Conservation (phyloP, 305 asterid genomes). For the Striga hermonthica region DNA sequence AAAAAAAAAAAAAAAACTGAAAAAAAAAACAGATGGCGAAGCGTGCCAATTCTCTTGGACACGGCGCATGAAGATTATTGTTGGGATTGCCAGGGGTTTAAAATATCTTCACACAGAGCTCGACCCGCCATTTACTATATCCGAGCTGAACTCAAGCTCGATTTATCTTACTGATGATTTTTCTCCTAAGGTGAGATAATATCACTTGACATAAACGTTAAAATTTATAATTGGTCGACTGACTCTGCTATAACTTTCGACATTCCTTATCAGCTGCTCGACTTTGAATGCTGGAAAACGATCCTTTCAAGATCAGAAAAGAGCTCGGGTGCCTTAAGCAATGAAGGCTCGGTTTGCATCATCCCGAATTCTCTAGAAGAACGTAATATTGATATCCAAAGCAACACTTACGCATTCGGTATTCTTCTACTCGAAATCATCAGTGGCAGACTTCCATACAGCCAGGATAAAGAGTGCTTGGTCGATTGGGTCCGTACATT, state of each 20-base stretch:
- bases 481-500: conserved; percentile 70
- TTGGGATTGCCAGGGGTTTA: conserved; percentile 85
- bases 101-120: conserved; percentile 82
- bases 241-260: conserved; percentile 1
- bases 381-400: conserved; percentile 64
- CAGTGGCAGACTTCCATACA: conserved; percentile 85
- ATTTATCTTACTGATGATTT: conserved; percentile 91
- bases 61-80: conserved; percentile 77
- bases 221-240: neutral
- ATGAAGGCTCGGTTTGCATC: conserved; percentile 69
- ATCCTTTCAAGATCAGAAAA: conserved; percentile 78
- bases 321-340: conserved; percentile 61
- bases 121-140: conserved; percentile 78
- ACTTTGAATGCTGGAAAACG: conserved; percentile 91
- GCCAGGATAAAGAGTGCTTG: conserved; percentile 71
- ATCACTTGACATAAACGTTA: conserved; percentile 11
- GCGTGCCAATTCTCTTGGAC: conserved; percentile 95
- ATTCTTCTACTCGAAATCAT: conserved; percentile 74
- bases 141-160: conserved; percentile 74
- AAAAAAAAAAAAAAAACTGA: conserved; percentile 23
- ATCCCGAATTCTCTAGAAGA: conserved; percentile 69
- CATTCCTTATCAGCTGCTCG: conserved; percentile 64
- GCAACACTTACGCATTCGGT: conserved; percentile 81
- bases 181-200: conserved; percentile 78
- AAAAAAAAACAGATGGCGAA: conserved; percentile 73